Conservation (phyloP, 345 rosid genomes). For the Lepidium didymum region DNA sequence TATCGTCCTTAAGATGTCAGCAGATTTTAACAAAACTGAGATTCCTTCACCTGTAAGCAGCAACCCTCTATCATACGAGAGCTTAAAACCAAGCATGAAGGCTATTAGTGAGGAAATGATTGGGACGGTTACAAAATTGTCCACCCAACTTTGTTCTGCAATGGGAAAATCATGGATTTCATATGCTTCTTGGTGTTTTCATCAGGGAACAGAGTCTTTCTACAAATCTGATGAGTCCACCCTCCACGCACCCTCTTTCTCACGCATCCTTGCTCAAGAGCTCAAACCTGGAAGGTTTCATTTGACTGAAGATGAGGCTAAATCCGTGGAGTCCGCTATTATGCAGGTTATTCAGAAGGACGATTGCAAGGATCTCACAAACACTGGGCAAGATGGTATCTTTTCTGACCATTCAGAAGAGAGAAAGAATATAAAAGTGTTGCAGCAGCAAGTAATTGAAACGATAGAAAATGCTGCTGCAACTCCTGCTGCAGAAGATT, state of each 20-base stretch:
- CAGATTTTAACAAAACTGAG: conserved; percentile 37
- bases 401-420: conserved; percentile 30
- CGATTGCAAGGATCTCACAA: conserved; percentile 16
- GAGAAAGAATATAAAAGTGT: conserved; percentile 24
- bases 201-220: conserved; percentile 57
- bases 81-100: conserved; percentile 28
- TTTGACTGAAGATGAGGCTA: conserved; percentile 63
- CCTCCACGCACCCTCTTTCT: conserved; percentile 46
- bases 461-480: conserved; percentile 70
- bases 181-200: conserved; percentile 88
- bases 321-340: conserved; percentile 39
- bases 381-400: conserved; percentile 28
- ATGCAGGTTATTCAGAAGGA: conserved; percentile 36
- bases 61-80: conserved; percentile 12
- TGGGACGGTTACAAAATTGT: conserved; percentile 66
- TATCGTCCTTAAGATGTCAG: conserved; percentile 41
- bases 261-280: conserved; percentile 55
- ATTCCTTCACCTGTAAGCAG: conserved; percentile 30
- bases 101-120: conserved; percentile 56
- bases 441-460: conserved; percentile 51
- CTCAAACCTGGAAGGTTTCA: conserved; percentile 53
- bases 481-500: conserved; percentile 55
- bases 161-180: conserved; percentile 96
- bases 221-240: conserved; percentile 31
- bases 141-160: conserved; percentile 73